phyloP scores from a whole-genome alignment of 352 stramenopile species.

The Globisporangium paddicum region DNA sequence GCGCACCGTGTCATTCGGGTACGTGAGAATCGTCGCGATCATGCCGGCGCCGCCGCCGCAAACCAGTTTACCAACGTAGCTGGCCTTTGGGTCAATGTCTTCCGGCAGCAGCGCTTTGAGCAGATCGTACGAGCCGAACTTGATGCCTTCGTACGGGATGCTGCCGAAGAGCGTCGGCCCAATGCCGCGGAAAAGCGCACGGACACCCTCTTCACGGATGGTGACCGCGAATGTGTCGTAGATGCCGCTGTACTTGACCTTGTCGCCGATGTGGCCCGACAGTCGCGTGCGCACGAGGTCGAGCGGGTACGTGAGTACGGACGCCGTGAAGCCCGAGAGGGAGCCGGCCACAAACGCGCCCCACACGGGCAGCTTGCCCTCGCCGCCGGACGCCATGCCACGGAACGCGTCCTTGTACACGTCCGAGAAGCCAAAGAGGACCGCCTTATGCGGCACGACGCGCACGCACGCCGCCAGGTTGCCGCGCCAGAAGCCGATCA shows the following conservation, averaged over 20 bases:
- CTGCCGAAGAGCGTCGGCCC: slow-evolving; percentile 62
- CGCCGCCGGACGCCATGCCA: slow-evolving; percentile 17
- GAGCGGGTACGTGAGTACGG: slow-evolving; percentile 82
- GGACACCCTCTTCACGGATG: slow-evolving; percentile 59
- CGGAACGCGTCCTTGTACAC: slow-evolving; percentile 82
- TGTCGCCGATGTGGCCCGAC: slow-evolving; percentile 61
- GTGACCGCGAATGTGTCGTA: slow-evolving; percentile 61
- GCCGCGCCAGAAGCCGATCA: slow-evolving; percentile 70
- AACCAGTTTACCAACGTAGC: slow-evolving; percentile 65
- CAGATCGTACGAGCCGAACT: slow-evolving; percentile 77
- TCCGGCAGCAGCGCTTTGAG: slow-evolving; percentile 47
- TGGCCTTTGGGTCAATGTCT: slow-evolving; percentile 51
- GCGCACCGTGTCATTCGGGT: slow-evolving; percentile 86
- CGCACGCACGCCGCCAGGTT: slow-evolving; percentile 73
- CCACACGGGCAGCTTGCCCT: slow-evolving; percentile 35
- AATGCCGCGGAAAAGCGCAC: slow-evolving; percentile 66
- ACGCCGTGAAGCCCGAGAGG: slow-evolving; percentile 78
- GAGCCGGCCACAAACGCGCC: slow-evolving; percentile 67
- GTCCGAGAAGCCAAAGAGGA: slow-evolving; percentile 85
- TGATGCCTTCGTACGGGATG: slow-evolving; percentile 80
- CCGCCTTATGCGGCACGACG: slow-evolving; percentile 74
- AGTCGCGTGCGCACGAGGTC: slow-evolving; percentile 82
- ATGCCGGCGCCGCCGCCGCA: slow-evolving; percentile 77
- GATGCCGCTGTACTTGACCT: slow-evolving; percentile 72
- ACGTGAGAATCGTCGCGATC: slow-evolving; percentile 83